Evolutionary conservation across 768 basidiomycete species (phyloP).

Genomic region (Lactarius quietus): DNA sequence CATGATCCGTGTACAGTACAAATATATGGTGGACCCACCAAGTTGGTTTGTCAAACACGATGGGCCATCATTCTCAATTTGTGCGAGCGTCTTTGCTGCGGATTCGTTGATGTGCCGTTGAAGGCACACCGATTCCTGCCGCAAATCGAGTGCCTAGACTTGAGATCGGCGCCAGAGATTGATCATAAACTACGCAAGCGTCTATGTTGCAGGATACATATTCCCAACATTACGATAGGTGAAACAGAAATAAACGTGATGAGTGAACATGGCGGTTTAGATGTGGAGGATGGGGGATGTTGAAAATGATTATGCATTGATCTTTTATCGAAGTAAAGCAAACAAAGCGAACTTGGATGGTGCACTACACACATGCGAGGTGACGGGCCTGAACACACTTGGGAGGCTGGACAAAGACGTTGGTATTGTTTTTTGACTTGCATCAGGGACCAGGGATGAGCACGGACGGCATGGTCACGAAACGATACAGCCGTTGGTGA

Average conservation of each 20-base stretch:
- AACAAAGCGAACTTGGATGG: neutral
- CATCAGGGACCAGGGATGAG: neutral
- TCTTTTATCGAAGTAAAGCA: neutral
- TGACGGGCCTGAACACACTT: neutral
- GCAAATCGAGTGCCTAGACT: neutral
- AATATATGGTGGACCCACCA: slow-evolving; percentile 10
- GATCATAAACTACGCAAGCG: neutral
- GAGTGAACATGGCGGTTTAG: neutral
- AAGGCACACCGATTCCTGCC: neutral
- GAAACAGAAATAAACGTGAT: neutral
- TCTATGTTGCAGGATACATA: slow-evolving; percentile 9
- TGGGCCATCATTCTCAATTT: neutral
- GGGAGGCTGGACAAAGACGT: neutral
- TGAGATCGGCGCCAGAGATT: neutral
- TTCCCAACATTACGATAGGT: neutral
- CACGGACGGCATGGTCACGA: slow-evolving; percentile 34
- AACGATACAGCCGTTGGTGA: slow-evolving; percentile 64
- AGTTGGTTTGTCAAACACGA: neutral
- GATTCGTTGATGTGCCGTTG: neutral
- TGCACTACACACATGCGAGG: neutral
- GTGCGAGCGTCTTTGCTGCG: neutral
- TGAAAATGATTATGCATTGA: neutral
- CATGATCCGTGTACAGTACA: slow-evolving; percentile 12
- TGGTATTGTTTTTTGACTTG: neutral
- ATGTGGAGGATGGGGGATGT: neutral